These are phyloP conservation scores for Mycena haematopus DNA, from an alignment of 768 basidiomycete genomes.

Conservation along the genomic window DNA sequence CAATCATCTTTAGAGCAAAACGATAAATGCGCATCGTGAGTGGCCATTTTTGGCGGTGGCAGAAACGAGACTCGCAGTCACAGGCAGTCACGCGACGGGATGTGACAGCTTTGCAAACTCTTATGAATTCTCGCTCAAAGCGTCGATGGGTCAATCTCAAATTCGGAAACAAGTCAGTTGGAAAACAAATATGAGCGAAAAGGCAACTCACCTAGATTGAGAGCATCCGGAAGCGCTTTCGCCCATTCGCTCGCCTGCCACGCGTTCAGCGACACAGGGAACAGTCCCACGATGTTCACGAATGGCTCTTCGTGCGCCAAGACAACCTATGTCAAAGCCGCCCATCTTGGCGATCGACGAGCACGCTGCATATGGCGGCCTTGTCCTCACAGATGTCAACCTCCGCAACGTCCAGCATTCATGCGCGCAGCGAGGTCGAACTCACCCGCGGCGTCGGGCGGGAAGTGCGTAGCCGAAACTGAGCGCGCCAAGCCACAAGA, in stretches of 20 bases:
- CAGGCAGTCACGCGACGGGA: too few species aligned
- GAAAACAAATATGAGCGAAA: too few species aligned
- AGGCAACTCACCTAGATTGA: too few species aligned
- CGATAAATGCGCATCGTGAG: too few species aligned
- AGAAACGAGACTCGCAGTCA: too few species aligned
- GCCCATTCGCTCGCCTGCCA: conserved; percentile 29
- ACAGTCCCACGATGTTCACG: conserved; percentile 21
- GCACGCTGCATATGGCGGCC: conserved; percentile 10
- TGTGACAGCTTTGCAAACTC: too few species aligned
- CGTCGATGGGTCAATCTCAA: too few species aligned
- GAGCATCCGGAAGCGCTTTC: too few species aligned
- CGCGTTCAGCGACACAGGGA: conserved; percentile 24
- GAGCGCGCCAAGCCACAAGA: conserved; percentile 25
- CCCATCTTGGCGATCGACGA: conserved; percentile 19
- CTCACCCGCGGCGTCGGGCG: not conserved
- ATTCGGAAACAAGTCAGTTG: too few species aligned
- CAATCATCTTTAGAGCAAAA: too few species aligned
- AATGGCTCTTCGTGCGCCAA: conserved; percentile 31
- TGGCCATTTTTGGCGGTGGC: too few species aligned
- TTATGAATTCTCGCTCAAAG: too few species aligned
- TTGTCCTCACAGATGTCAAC: conserved; percentile 18
- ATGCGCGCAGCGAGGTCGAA: conserved; percentile 19
- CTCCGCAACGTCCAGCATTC: conserved; percentile 16
- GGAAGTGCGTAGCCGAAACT: conserved; percentile 19
- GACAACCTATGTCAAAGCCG: conserved; percentile 28